Percentiles rank a stretch among this genome's conserved stretches.
phyloP scores from a whole-genome alignment of 371 early-diverging fungal genomes.

The Rhizopus arrhizus region DNA sequence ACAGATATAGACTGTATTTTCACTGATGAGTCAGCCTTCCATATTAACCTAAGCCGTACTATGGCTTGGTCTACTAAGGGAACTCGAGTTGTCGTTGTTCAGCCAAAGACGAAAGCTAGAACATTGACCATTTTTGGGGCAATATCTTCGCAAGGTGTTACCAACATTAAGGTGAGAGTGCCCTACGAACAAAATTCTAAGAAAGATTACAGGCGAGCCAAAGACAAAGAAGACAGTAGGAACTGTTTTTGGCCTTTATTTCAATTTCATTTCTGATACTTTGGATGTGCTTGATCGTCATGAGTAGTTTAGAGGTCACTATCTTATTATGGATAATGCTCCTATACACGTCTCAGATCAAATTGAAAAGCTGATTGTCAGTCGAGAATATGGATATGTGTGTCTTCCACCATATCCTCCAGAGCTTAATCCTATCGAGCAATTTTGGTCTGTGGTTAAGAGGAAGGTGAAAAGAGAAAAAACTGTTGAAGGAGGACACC shows the following conservation, averaged over 20 bases:
- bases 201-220: slow-evolving; percentile 1
- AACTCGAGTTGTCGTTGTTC: not conserved
- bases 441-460: slow-evolving; percentile 17
- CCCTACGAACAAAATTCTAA: slow-evolving; percentile 3
- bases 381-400: slow-evolving; percentile 10
- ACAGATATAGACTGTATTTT: slow-evolving; percentile 18
- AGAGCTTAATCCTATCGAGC: slow-evolving; percentile 13
- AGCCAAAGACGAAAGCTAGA: not conserved
- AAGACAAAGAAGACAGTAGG: slow-evolving; percentile 7
- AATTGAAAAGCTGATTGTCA: not conserved
- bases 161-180: not conserved
- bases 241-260: slow-evolving; percentile 2
- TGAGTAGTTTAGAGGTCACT: slow-evolving; percentile 6
- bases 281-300: slow-evolving; percentile 9
- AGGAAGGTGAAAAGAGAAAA: slow-evolving; percentile 8
- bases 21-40: slow-evolving; percentile 17
- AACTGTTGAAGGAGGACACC: slow-evolving; percentile 3
- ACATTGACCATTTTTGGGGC: not conserved
- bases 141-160: not conserved
- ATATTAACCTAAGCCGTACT: not conserved
- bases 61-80: slow-evolving; percentile 1
- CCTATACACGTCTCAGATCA: slow-evolving; percentile 1
- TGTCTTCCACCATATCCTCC: slow-evolving; percentile 15
- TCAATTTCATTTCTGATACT: slow-evolving; percentile 10
- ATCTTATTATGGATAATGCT: slow-evolving; percentile 14